phyloP scores from a whole-genome alignment of 805 yeast genomes.

The Candida incommunis region DNA sequence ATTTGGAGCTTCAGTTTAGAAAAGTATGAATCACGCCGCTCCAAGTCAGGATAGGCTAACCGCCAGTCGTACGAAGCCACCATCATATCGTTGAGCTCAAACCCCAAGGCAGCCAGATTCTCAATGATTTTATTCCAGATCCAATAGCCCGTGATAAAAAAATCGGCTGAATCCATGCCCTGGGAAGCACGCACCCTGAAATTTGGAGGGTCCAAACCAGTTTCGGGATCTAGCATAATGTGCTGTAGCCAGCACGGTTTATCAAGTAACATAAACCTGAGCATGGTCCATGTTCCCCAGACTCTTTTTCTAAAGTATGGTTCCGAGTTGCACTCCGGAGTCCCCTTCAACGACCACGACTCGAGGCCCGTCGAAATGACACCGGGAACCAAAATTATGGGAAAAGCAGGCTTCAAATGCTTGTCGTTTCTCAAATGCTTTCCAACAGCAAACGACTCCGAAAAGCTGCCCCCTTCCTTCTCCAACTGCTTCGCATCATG shows the following conservation, averaged over 20 bases:
- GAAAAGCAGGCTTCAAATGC: conserved; percentile 44
- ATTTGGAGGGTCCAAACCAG: conserved; percentile 86
- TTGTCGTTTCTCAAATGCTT: conserved; percentile 38
- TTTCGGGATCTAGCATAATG: conserved; percentile 73
- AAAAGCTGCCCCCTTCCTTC: conserved; percentile 25
- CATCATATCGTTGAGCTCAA: conserved; percentile 79
- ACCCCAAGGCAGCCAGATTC: conserved; percentile 85
- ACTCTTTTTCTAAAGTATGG: conserved; percentile 79
- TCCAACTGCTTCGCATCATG: conserved; percentile 45
- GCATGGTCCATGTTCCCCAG: conserved; percentile 97
- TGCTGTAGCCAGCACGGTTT: conserved; percentile 91
- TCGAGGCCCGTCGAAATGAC: conserved; percentile 92
- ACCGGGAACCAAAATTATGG: conserved; percentile 91
- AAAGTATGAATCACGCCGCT: conserved; percentile 76
- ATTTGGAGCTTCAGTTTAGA: conserved; percentile 58
- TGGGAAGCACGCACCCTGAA: conserved; percentile 78
- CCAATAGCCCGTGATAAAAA: conserved; percentile 96
- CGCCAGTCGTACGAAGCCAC: conserved; percentile 97
- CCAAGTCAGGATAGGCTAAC: conserved; percentile 76
- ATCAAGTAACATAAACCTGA: conserved; percentile 80
- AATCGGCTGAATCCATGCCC: conserved; percentile 95
- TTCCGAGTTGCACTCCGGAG: conserved; percentile 67
- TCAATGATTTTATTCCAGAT: conserved; percentile 95
- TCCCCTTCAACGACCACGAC: conserved; percentile 74
- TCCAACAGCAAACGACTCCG: conserved; percentile 86